Base-by-base conservation (phyloP, 371 early-diverging fungal species). In the Cladochytrium tenue region DNA sequence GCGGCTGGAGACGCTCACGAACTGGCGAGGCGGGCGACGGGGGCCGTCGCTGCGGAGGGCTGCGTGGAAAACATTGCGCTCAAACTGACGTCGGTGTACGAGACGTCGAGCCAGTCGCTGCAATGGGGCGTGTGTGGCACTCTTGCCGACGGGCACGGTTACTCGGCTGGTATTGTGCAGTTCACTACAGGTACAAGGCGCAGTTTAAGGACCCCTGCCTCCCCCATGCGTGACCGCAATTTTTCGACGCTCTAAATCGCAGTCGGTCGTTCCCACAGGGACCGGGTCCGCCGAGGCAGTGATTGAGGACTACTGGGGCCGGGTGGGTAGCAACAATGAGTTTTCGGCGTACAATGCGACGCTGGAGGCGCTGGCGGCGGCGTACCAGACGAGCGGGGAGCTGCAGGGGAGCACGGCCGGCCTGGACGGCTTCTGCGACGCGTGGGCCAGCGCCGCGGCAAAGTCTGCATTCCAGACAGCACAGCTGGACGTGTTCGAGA, bases 101-200 rank as follows among this genome's bases (percentile, higher is more conserved):
- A 70, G 51, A 70, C 71, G 31, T 58, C 58, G 10, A 31, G 31
- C 32, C 71, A 60, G 30, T 58, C 57, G 32, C 51, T 70, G 13
- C 58, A 62, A 27, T 70, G 56, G 53, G 66, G 28, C 35, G 31
- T 63, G 30, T 70, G 71, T 51, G 51, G 33, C 31, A 32, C 23
- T 27, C 56, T 70, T 4, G 27, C 31, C 0, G 71, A 70, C 32
- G 50, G 36, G 26, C 71, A 70, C 55, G 71, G 71, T 7, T 66
- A 52, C 58, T 70, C 71, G 5, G 71, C 59, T 13, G 71, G 71
- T 15, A 62, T 70, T 51, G 51, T 70, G n/a, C 71, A 69, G 56
- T 63, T 69, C 32, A 69, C 62, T 4, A 68, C 68, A n/a, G 66
- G 60, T 60, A 60, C 20, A 7, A n/a, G n/a, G n/a, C n/a, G n/a